Percentiles rank a stretch among this genome's conserved stretches.
These are phyloP conservation scores for Leccinum subatratum DNA, from an alignment of 1,284 basidiomycete species.

Conservation along the genomic window DNA sequence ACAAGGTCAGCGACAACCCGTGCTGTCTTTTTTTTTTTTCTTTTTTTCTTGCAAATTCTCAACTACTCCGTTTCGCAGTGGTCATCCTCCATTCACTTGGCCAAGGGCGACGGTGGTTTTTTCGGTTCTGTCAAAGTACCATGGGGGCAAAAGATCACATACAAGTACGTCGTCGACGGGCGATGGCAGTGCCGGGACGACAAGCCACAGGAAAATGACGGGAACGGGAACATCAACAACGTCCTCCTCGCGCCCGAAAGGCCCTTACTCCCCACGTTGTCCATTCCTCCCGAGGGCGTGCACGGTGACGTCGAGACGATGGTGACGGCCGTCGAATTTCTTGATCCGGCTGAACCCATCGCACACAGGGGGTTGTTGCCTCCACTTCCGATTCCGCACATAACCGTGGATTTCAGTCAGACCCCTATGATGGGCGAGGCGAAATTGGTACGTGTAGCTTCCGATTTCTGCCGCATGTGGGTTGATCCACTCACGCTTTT, in stretches of 20 bases:
- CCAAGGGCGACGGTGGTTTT: constrained; percentile 53
- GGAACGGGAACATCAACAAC: constrained; percentile 68
- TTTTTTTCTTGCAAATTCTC: constrained; percentile 1
- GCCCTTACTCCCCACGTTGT: constrained; percentile 30
- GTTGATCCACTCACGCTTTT: background rate
- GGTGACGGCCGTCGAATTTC: constrained; percentile 27
- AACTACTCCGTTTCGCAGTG: constrained; percentile 44
- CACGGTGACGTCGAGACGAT: constrained; percentile 22
- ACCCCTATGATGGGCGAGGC: constrained; percentile 20
- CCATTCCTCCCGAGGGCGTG: constrained; percentile 14
- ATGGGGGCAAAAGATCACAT: constrained; percentile 59
- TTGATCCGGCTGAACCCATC: constrained; percentile 17
- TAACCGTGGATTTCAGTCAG: constrained; percentile 37
- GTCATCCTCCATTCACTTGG: constrained; percentile 55
- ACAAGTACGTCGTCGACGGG: constrained; percentile 79
- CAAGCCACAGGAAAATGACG: constrained; percentile 59
- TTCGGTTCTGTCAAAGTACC: constrained; percentile 53
- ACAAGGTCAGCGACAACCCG: constrained; percentile 51
- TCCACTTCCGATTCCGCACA: constrained; percentile 16
- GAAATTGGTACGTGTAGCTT: constrained; percentile 16
- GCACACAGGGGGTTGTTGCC: constrained; percentile 10
- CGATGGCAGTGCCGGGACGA: constrained; percentile 55
- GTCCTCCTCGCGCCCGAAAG: constrained; percentile 59
- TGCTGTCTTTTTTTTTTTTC: background rate
- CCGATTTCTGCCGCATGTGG: background rate